Conservation (phyloP, 2,329 filamentous ascomycete genomes). For the Xylariaceae sp. region DNA sequence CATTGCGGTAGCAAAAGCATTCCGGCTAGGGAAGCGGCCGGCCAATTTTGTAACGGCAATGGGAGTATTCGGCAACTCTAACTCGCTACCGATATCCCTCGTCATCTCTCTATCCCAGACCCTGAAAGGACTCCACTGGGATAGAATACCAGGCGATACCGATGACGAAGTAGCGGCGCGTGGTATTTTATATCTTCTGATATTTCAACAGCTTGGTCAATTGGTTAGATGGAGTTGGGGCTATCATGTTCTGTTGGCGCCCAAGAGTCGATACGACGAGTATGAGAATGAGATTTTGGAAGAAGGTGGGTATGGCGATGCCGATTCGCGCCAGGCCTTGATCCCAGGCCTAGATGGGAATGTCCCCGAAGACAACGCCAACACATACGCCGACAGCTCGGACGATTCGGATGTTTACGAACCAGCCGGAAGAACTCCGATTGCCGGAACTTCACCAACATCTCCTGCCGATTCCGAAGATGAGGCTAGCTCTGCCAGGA, state of each 20-base stretch:
- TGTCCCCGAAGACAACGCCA: conserved; percentile 35
- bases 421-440: conserved; percentile 59
- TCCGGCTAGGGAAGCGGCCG: conserved; percentile 81
- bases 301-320: conserved; percentile 62
- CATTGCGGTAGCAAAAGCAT: conserved; percentile 69
- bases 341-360: conserved; percentile 50
- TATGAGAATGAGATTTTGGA: conserved; percentile 59
- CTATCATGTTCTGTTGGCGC: conserved; percentile 90
- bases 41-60: conserved; percentile 96
- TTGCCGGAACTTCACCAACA: conserved; percentile 52
- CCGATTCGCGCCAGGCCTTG: conserved; percentile 47
- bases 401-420: conserved; percentile 51
- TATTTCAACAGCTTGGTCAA: conserved; percentile 97
- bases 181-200: conserved; percentile 91
- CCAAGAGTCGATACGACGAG: conserved; percentile 72
- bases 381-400: neutral
- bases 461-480: conserved; percentile 55
- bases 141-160: conserved; percentile 86
- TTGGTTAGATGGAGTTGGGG: conserved; percentile 98
- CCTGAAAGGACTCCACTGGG: conserved; percentile 89
- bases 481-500: conserved; percentile 38
- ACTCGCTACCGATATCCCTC: conserved; percentile 94
- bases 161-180: conserved; percentile 92
- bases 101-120: conserved; percentile 94
- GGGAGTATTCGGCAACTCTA: conserved; percentile 97